phyloP scores from a whole-genome alignment of 441 rosid genomes.

The Croton setiger region DNA sequence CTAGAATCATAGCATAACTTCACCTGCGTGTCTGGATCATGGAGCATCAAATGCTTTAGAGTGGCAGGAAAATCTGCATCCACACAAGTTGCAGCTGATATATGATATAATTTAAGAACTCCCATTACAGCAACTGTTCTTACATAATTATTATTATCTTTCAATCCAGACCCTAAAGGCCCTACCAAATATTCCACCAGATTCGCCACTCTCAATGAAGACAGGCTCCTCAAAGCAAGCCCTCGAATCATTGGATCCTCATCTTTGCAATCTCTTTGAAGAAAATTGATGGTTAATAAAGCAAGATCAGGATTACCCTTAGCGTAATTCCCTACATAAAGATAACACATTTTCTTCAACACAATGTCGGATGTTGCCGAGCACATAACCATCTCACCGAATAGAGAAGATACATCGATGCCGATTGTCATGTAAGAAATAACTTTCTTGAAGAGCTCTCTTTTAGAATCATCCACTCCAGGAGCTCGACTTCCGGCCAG shows the following conservation, averaged over 20 bases:
- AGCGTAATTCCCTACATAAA: constrained; percentile 97
- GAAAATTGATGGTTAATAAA: constrained; percentile 84
- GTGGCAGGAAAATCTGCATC: constrained; percentile 79
- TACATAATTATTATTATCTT: constrained; percentile 81
- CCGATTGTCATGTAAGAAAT: constrained; percentile 95
- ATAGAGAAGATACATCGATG: constrained; percentile 87
- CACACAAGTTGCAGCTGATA: constrained; percentile 70
- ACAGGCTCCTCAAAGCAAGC: constrained; percentile 83
- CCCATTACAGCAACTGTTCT: constrained; percentile 86
- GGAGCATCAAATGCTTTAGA: constrained; percentile 80
- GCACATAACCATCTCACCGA: constrained; percentile 99
- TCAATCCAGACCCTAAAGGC: constrained; percentile 76
- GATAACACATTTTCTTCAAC: constrained; percentile 95
- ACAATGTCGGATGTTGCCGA: constrained; percentile 95
- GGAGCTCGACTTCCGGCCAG: constrained; percentile 96
- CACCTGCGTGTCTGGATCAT: constrained; percentile 83
- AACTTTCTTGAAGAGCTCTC: constrained; percentile 91
- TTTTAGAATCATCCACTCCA: constrained; percentile 92
- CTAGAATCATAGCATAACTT: constrained; percentile 8
- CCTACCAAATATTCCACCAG: constrained; percentile 95
- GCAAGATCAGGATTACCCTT: constrained; percentile 95
- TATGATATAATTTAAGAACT: constrained; percentile 82
- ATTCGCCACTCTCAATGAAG: constrained; percentile 77
- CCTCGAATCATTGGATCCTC: constrained; percentile 97
- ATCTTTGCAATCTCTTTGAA: constrained; percentile 95